Percentiles rank a stretch among this genome's conserved stretches.
These are phyloP conservation scores for Hymenoscyphus salicellus DNA, from an alignment of 2,329 filamentous ascomycete species.

Conservation along the genomic window DNA sequence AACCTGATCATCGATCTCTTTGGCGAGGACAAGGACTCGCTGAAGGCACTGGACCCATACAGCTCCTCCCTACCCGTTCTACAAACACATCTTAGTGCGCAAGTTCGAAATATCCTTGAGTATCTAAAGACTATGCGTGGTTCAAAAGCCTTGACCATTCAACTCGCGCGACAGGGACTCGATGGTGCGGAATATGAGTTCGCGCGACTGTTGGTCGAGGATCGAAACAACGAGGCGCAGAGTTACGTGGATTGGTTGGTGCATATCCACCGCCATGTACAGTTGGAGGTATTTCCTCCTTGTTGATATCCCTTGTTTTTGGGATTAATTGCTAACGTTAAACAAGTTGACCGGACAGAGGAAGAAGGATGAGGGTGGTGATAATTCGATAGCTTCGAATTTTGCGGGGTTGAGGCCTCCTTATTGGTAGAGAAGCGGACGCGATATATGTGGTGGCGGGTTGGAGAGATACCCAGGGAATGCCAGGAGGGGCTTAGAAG, in stretches of 20 bases:
- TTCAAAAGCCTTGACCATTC: constrained; percentile 82
- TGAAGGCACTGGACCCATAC: constrained; percentile 79
- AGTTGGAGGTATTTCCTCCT: constrained; percentile 67
- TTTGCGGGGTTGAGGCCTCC: constrained; percentile 59
- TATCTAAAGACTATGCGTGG: constrained; percentile 78
- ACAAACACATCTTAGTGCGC: constrained; percentile 88
- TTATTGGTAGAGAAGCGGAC: constrained; percentile 57
- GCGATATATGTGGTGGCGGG: too few species aligned
- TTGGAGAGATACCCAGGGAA: background rate
- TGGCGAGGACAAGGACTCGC: constrained; percentile 66
- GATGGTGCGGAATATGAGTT: constrained; percentile 98
- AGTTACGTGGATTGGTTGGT: constrained; percentile 99
- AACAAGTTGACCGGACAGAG: constrained; percentile 64
- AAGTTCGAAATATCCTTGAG: constrained; percentile 89
- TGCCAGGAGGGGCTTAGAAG: background rate
- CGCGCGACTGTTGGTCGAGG: constrained; percentile 84
- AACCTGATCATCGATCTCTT: constrained; percentile 90
- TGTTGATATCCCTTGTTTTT: background rate
- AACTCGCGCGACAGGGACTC: constrained; percentile 85
- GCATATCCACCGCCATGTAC: constrained; percentile 87
- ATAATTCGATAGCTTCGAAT: constrained; percentile 49
- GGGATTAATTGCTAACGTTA: constrained; percentile 11
- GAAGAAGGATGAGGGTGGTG: constrained; percentile 61
- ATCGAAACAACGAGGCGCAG: constrained; percentile 95
- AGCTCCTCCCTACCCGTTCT: constrained; percentile 76